phyloP scores from a whole-genome alignment of 768 basidiomycete species.

The Trametes sanguinea region DNA sequence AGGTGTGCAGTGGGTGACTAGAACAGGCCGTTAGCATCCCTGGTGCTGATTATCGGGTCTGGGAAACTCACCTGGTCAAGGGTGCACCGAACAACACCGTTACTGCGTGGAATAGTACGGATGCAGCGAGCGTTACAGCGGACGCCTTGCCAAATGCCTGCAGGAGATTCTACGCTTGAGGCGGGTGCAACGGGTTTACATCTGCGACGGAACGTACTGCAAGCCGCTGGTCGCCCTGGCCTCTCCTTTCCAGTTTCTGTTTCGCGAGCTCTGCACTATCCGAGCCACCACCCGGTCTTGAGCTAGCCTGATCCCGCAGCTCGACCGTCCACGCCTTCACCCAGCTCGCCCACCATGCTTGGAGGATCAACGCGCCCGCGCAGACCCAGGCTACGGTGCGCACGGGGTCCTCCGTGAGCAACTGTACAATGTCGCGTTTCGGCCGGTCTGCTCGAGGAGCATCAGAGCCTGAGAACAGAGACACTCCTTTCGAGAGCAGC shows the following conservation, averaged over 20 bases:
- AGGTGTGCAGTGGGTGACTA: constrained; percentile 62
- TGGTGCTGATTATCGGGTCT: background rate
- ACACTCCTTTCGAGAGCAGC: constrained; percentile 29
- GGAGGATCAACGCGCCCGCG: constrained; percentile 36
- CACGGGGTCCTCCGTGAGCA: constrained; percentile 42
- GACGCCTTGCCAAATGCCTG: constrained; percentile 57
- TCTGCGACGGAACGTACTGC: constrained; percentile 11
- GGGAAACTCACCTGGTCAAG: constrained; percentile 49
- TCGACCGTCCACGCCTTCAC: constrained; percentile 30
- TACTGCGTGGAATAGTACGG: constrained; percentile 49
- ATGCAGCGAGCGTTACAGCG: constrained; percentile 50
- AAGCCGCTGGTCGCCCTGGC: constrained; percentile 17
- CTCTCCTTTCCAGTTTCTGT: constrained; percentile 22
- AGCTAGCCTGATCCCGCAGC: background rate
- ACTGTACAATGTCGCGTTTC: constrained; percentile 40
- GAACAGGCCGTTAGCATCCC: background rate
- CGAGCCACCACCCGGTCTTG: background rate
- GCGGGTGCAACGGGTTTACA: background rate
- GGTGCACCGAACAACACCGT: constrained; percentile 79
- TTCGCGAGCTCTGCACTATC: constrained; percentile 13
- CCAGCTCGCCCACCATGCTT: constrained; percentile 44
- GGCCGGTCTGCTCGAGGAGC: constrained; percentile 22
- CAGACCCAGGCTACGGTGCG: constrained; percentile 42
- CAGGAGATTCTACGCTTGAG: background rate
- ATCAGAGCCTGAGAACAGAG: background rate